These are phyloP conservation scores for Oryza meyeriana DNA, from an alignment of 176 grass and related monocot species.

Conservation along the genomic window DNA sequence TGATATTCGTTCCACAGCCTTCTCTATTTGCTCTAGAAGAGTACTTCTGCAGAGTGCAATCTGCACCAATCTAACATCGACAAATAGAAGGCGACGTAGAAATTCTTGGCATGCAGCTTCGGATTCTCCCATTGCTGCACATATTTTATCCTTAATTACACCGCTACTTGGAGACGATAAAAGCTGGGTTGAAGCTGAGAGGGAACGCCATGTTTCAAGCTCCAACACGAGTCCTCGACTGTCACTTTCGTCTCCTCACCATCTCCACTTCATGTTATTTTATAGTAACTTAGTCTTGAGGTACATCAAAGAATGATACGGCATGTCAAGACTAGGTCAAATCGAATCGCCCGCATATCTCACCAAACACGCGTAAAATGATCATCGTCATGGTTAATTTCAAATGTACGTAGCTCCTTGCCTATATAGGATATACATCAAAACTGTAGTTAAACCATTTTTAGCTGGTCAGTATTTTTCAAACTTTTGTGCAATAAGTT, in stretches of 20 bases:
- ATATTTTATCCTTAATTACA: slow-evolving; percentile 24
- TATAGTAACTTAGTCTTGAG: not conserved
- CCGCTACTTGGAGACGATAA: slow-evolving; percentile 17
- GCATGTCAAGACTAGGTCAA: slow-evolving; percentile 29
- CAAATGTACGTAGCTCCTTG: not conserved
- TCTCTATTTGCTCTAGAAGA: not conserved
- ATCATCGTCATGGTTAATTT: slow-evolving; percentile 21
- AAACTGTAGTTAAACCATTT: not conserved
- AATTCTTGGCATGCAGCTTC: not conserved
- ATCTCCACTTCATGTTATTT: slow-evolving; percentile 37
- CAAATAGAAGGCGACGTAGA: not conserved
- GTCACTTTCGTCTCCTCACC: slow-evolving; percentile 40
- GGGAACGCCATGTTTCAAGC: not conserved
- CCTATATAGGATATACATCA: not conserved
- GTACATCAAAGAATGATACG: slow-evolving; percentile 31
- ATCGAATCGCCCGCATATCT: slow-evolving; percentile 46
- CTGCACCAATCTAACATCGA: slow-evolving; percentile 4
- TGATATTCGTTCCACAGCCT: not conserved
- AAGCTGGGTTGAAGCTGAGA: not conserved
- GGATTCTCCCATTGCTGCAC: not conserved
- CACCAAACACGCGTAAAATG: slow-evolving; percentile 41
- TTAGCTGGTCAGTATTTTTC: no score
- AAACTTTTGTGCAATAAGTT: no score
- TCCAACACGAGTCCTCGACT: slow-evolving; percentile 24
- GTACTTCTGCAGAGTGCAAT: not conserved